These are phyloP conservation scores for Ophiostoma triangulosporum DNA, from an alignment of 2,329 filamentous ascomycete genomes.

Conservation along the genomic window DNA sequence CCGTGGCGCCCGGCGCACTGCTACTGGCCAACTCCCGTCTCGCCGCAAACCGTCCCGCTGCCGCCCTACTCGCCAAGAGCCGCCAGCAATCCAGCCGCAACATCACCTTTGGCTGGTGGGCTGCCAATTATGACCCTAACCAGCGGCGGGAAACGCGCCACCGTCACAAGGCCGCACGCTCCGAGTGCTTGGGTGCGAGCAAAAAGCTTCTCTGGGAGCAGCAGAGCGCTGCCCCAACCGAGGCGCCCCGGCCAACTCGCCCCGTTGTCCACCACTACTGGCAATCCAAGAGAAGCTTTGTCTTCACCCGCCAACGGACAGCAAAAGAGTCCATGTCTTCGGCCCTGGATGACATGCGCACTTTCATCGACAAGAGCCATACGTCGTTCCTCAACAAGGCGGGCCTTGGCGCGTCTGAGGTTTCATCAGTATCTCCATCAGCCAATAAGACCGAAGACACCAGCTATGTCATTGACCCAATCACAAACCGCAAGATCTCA, in stretches of 20 bases:
- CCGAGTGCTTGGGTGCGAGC: conserved; percentile 32
- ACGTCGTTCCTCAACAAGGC: conserved; percentile 10
- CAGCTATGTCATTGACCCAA: conserved; percentile 40
- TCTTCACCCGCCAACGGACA: conserved; percentile 15
- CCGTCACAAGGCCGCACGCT: conserved; percentile 28
- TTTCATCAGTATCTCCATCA: conserved; percentile 8
- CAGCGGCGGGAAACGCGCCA: conserved; percentile 30
- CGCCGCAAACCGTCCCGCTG: conserved; percentile 4
- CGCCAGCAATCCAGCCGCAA: conserved; percentile 31
- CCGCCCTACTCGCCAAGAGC: conserved; percentile 17
- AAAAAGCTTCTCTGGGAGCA: conserved; percentile 34
- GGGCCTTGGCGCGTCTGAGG: not conserved
- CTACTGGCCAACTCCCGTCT: conserved; percentile 5
- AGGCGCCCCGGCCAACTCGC: conserved; percentile 22
- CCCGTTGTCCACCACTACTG: conserved; percentile 29
- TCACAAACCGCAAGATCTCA: conserved; percentile 40
- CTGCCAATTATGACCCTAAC: conserved; percentile 27
- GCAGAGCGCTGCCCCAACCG: conserved; percentile 22
- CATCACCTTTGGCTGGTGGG: conserved; percentile 37
- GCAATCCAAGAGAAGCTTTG: conserved; percentile 17
- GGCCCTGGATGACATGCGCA: conserved; percentile 22
- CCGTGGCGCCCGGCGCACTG: conserved; percentile 8
- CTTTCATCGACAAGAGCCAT: conserved; percentile 18
- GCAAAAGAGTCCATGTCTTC: conserved; percentile 22
- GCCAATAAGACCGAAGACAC: conserved; percentile 5